These are phyloP conservation scores for Danielia reshetovae DNA, from an alignment of 805 yeast genomes.

Conservation along the genomic window DNA sequence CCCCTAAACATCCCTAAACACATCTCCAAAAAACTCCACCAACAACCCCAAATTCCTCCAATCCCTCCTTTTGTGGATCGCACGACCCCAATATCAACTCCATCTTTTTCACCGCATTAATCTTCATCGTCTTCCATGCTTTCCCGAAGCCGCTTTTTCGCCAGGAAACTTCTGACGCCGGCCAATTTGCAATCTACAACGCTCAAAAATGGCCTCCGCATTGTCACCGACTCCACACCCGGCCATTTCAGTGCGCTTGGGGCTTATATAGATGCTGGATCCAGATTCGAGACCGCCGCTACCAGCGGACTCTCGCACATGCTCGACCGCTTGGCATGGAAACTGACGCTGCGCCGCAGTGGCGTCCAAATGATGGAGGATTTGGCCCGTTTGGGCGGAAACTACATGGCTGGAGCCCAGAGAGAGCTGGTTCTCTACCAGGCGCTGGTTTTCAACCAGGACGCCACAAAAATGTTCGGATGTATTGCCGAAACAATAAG, in stretches of 20 bases:
- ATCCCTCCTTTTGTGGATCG: no score
- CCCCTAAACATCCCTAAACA: no score
- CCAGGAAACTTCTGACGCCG: not conserved
- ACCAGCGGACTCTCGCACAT: slow-evolving; percentile 78
- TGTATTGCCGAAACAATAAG: slow-evolving; percentile 75
- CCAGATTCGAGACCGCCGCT: slow-evolving; percentile 64
- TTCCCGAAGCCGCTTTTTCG: not conserved
- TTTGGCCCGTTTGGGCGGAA: slow-evolving; percentile 83
- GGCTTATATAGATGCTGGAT: slow-evolving; percentile 84
- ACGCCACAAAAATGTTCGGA: slow-evolving; percentile 73
- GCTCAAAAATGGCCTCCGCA: slow-evolving; percentile 71
- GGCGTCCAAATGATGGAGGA: slow-evolving; percentile 72
- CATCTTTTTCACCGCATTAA: no score
- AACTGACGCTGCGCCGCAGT: slow-evolving; percentile 54
- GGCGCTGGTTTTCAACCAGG: slow-evolving; percentile 87
- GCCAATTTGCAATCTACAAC: slow-evolving; percentile 22
- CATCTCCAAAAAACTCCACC: no score
- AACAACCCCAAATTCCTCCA: no score
- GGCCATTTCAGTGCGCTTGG: slow-evolving; percentile 92
- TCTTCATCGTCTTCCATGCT: not conserved
- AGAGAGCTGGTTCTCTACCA: slow-evolving; percentile 92
- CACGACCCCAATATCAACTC: not conserved
- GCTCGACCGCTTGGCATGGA: slow-evolving; percentile 81
- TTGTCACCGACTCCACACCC: slow-evolving; percentile 81
- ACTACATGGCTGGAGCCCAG: slow-evolving; percentile 87